Percentiles rank a stretch among this genome's conserved stretches.
Conservation (phyloP, 768 basidiomycete species). For the Podaxis sp. region DNA sequence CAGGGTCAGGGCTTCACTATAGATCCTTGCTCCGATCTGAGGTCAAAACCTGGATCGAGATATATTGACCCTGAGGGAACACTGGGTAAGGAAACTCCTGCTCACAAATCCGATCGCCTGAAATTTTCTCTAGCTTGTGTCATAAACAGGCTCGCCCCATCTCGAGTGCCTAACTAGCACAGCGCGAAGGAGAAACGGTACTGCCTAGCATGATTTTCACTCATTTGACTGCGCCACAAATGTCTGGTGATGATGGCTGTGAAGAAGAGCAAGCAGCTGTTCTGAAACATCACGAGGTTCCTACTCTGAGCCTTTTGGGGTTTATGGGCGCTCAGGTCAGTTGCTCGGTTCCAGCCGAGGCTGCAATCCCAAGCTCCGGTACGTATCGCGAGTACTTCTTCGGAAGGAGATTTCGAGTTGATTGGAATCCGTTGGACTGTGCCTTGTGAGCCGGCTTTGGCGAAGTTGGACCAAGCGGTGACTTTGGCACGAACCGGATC, state of each 20-base stretch:
- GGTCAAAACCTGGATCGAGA: slow-evolving; percentile 6
- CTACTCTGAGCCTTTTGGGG: slow-evolving; percentile 31
- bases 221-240: slow-evolving; percentile 28
- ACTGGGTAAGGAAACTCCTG: slow-evolving; percentile 14
- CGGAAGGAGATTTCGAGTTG: slow-evolving; percentile 45
- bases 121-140: slow-evolving; percentile 2
- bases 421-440: slow-evolving; percentile 42
- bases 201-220: slow-evolving; percentile 17
- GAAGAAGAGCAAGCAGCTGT: slow-evolving; percentile 23
- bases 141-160: not conserved
- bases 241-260: slow-evolving; percentile 34
- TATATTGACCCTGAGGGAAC: slow-evolving; percentile 6
- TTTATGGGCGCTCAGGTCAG: slow-evolving; percentile 33
- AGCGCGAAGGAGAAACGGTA: not conserved
- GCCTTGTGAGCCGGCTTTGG: slow-evolving; percentile 44
- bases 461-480: slow-evolving; percentile 44
- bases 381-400: slow-evolving; percentile 38
- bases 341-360: slow-evolving; percentile 50
- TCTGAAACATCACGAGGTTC: slow-evolving; percentile 36
- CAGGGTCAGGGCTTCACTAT: slow-evolving; percentile 13
- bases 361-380: slow-evolving; percentile 50
- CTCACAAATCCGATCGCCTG: slow-evolving; percentile 10
- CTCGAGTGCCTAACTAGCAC: too few relatives aligned
- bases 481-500: slow-evolving; percentile 46
- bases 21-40: slow-evolving; percentile 10